Base-by-base conservation (phyloP, 306 rosid species). In the Cicer bijugum region DNA sequence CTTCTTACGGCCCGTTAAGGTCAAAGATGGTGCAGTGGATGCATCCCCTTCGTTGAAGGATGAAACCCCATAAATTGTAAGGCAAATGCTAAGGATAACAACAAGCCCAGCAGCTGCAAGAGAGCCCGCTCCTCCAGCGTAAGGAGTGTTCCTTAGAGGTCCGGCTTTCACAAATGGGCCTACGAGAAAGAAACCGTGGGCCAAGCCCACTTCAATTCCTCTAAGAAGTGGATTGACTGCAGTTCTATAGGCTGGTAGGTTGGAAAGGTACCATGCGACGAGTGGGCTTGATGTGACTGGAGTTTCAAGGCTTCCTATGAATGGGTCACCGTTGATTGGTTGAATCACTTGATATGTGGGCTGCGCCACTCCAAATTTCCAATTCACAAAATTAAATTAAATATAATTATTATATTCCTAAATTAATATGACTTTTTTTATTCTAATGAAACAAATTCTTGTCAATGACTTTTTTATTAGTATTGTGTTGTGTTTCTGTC, bases 161-260 rank as follows among this genome's bases (percentile, higher is more conserved):
- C 99, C 99, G 1, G 97, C 40, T 82, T 84, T 95, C 16, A 95
- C 97, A n/a, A 95, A 95, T 15, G 97, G 99, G 19, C 99, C 97
- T 0, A 91, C 99, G 0, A 95, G 88, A 4, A 91, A 80, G 35
- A 67, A 90, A 0, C 99, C 97, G 8, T 95, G 99, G 72, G 99
- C 99, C 44, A 91, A 78, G 6, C 99, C 99, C 65, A 94, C 95
- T 71, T 94, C 99, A 14, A 94, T 16, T 1, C 99, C 99, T 37
- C 99, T 78, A 3, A 94, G 82, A 7, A 94, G 88, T 47, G 99
- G 99, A 84, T 40, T 94, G 17, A 94, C 99, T 6, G 97, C 97
- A 1, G 99, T 94, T 40, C 99, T 75, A 44, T 94, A 94, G 50
- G 89, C 99, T 4, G 99, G 99, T 11, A 95, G 91, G 89, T 95